Evolutionary conservation across 306 rosid species (phyloP).

Genomic region (Malus orientalis): DNA sequence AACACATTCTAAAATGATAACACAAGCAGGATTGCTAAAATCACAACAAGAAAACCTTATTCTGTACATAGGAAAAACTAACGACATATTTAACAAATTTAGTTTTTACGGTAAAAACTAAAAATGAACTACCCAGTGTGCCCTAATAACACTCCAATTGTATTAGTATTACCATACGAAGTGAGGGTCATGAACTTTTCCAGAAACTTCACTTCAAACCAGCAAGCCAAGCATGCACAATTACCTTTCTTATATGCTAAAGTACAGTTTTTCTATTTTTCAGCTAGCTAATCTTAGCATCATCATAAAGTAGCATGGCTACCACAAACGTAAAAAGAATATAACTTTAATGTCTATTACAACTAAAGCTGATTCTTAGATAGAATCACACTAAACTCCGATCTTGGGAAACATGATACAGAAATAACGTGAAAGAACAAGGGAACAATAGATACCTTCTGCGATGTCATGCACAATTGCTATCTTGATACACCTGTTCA

Average conservation of each 20-base stretch:
- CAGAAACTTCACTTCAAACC: not conserved
- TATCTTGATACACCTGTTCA: constrained; percentile 78
- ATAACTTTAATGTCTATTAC: not conserved
- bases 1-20: not conserved
- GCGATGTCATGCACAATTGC: constrained; percentile 95
- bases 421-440: constrained; percentile 1
- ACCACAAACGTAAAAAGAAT: not conserved
- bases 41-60: not conserved
- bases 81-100: not conserved
- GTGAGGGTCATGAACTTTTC: not conserved
- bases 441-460: constrained; percentile 52
- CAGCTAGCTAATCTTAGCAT: not conserved
- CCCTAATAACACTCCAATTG: not conserved
- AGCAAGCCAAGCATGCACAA: not conserved
- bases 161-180: not conserved
- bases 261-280: not conserved
- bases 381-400: not conserved
- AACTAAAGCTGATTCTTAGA: not conserved
- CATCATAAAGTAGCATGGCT: not conserved
- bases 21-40: not conserved
- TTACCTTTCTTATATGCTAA: not conserved
- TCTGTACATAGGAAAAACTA: not conserved
- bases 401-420: not conserved
- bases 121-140: not conserved
- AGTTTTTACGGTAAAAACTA: not conserved